These are phyloP conservation scores for Neurospora sp. DNA, from an alignment of 495 filamentous ascomycete species.

Conservation along the genomic window DNA sequence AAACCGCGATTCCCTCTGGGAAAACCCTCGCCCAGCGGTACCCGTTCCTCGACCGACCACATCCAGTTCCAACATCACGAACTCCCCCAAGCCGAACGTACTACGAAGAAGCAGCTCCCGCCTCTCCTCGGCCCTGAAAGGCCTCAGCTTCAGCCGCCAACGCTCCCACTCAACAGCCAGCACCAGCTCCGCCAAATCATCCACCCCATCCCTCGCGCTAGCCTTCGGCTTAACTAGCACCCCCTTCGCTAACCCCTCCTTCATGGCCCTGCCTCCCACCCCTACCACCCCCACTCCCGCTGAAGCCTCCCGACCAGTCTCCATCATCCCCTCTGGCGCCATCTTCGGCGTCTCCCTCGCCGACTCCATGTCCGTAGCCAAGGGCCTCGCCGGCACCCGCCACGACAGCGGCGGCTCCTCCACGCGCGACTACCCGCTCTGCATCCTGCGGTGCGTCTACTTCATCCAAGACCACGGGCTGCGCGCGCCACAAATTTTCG, in stretches of 20 bases:
- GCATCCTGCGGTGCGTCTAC: constrained; percentile 34
- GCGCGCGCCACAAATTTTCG: constrained; percentile 28
- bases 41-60: constrained; percentile 5
- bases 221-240: not conserved
- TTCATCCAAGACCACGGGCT: constrained; percentile 30
- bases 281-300: not conserved
- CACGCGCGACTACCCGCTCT: constrained; percentile 31
- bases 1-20: constrained; percentile 2
- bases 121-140: constrained; percentile 22
- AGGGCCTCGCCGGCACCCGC: constrained; percentile 26
- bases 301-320: constrained; percentile 3
- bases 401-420: constrained; percentile 29
- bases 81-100: not conserved
- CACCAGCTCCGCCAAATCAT: not conserved
- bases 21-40: constrained; percentile 9
- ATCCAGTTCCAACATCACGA: not conserved
- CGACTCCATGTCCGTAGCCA: constrained; percentile 30
- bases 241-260: not conserved
- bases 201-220: not conserved
- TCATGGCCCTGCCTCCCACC: not conserved
- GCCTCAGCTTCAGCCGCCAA: constrained; percentile 4
- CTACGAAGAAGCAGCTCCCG: constrained; percentile 23
- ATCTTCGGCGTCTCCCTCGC: constrained; percentile 31
- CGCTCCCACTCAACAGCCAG: not conserved
- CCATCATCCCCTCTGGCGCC: constrained; percentile 8